A percentile compares a stretch with the other conserved stretches of the same genome.
Conservation (phyloP, 805 yeast species). For the Candida boleticola region DNA sequence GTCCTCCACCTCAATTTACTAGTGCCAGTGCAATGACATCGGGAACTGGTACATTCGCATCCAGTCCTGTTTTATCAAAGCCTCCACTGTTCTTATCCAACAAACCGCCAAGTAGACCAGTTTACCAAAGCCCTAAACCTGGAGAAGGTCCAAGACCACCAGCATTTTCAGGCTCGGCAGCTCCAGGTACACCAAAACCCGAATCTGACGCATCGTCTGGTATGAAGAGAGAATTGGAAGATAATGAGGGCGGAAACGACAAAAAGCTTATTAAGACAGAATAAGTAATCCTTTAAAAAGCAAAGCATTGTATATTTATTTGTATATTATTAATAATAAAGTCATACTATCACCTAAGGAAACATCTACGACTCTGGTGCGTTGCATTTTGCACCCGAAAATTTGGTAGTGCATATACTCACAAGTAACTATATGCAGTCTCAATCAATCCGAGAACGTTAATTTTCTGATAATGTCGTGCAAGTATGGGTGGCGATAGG, state of each 20-base stretch:
- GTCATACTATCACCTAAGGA: too few relatives aligned
- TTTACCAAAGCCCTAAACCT: conserved; percentile 7
- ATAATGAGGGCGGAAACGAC: conserved; percentile 6
- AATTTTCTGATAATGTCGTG: too few relatives aligned
- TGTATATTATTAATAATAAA: neutral
- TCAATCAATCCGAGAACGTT: neutral
- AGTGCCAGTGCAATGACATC: conserved; percentile 7
- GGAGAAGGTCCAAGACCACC: conserved; percentile 3
- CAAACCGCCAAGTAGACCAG: conserved; percentile 21
- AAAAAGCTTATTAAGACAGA: conserved; percentile 8
- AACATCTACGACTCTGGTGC: too few relatives aligned
- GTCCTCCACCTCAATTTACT: conserved; percentile 25
- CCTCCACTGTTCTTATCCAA: conserved; percentile 40
- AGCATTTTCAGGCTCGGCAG: conserved; percentile 1
- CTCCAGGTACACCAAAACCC: neutral
- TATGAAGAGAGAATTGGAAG: conserved; percentile 10
- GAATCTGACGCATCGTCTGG: neutral
- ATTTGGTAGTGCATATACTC: too few relatives aligned
- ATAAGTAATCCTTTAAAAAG: neutral
- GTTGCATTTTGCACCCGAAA: too few relatives aligned
- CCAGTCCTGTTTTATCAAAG: conserved; percentile 26
- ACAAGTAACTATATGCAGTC: neutral
- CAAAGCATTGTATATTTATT: neutral
- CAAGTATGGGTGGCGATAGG: neutral
- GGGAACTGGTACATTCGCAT: neutral